Evolutionary conservation across 2,329 filamentous ascomycete genomes (phyloP).

Genomic region (Calonectria pseudoreteaudii): DNA sequence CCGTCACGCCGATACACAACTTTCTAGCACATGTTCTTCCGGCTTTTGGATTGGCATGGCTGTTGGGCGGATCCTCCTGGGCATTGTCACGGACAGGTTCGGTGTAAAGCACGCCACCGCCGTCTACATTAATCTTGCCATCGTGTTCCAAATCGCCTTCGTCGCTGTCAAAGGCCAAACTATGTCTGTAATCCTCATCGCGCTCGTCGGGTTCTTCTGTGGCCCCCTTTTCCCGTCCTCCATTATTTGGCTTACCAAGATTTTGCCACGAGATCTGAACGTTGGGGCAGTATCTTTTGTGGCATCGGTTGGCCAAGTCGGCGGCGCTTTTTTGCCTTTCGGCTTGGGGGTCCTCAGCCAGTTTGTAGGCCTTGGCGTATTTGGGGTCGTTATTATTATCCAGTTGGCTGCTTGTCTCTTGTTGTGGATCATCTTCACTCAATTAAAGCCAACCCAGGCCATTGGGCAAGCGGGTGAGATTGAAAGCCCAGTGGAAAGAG

Average conservation of each 20-base stretch:
- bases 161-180: not conserved
- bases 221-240: not conserved
- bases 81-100: constrained; percentile 46
- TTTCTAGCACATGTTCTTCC: constrained; percentile 55
- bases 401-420: not conserved
- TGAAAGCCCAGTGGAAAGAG: not conserved
- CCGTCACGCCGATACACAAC: constrained; percentile 49
- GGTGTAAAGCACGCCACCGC: constrained; percentile 11
- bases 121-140: not conserved
- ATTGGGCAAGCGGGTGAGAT: not conserved
- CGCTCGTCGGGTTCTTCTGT: not conserved
- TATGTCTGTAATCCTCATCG: not conserved
- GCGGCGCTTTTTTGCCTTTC: constrained; percentile 55
- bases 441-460: not conserved
- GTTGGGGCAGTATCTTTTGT: constrained; percentile 57
- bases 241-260: not conserved
- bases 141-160: not conserved
- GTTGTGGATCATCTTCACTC: not conserved
- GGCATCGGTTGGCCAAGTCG: constrained; percentile 56
- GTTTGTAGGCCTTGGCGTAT: not conserved
- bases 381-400: not conserved
- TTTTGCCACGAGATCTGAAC: constrained; percentile 43
- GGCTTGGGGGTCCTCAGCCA: constrained; percentile 1
- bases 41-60: constrained; percentile 60
- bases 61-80: constrained; percentile 50